phyloP scores from a whole-genome alignment of 345 rosid genomes.

The Dovyalis caffra region DNA sequence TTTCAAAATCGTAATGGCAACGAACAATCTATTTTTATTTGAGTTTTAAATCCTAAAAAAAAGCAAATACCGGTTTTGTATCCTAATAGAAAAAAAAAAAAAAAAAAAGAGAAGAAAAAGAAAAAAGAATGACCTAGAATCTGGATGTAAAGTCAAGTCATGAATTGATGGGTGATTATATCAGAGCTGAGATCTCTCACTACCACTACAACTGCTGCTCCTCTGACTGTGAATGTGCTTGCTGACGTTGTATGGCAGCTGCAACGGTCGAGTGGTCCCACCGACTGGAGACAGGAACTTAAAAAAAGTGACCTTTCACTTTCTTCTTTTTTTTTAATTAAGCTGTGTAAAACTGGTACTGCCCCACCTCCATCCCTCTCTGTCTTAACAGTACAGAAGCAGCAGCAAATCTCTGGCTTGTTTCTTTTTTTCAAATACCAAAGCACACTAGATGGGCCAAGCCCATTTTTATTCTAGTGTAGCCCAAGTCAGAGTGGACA shows the following conservation, averaged over 20 bases:
- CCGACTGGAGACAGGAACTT: neutral
- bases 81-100: too few relatives aligned
- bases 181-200: too few relatives aligned
- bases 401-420: neutral
- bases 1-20: too few relatives aligned
- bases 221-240: neutral
- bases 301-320: neutral
- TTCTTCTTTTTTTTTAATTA: neutral
- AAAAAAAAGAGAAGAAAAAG: too few relatives aligned
- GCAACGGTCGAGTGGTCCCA: slow-evolving; percentile 29
- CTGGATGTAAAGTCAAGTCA: too few relatives aligned
- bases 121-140: too few relatives aligned
- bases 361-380: neutral
- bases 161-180: neutral
- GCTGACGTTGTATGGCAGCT: slow-evolving; percentile 4
- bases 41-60: too few relatives aligned
- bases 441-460: neutral
- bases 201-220: too few relatives aligned
- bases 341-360: neutral
- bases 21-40: too few relatives aligned
- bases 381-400: neutral
- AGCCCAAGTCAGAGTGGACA: too few relatives aligned
- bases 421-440: neutral
- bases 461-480: neutral
- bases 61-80: too few relatives aligned